Evolutionary conservation across 495 filamentous ascomycete genomes (phyloP), one percentile per base, ranked within the genome.

Genomic region (Melanomma pulvis-pyrius): DNA sequence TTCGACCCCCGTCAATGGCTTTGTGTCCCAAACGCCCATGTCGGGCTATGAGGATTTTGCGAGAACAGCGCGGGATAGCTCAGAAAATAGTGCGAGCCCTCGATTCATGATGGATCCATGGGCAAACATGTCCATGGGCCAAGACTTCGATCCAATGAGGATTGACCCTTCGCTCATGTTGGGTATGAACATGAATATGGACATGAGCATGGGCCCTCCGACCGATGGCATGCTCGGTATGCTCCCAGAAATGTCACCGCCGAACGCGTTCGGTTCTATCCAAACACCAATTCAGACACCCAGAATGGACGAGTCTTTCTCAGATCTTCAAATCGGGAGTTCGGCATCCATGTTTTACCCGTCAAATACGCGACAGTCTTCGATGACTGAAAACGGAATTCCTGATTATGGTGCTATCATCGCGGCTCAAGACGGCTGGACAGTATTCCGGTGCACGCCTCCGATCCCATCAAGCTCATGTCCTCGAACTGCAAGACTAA

Each of bases 371-470:
- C 28, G 74, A 29, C 65, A 72, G 1, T 53, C 61, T 5, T 69
- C 59, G 5, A 64, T 75, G 30, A 75, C 76, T 61, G 65, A 75
- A 3, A 55, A 70, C 0, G 79, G 78, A 15, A 77, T 81, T 25
- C 75, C 79, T 12, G 84, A 85, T 65, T 78, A 82, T 29, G 79
- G 81, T 26, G 79, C 78, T 15, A 80, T 85, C 55, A 77, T 84
- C 26, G 81, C 78, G 1, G 82, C 83, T 5, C 82, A 85, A 46
- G 80, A 79, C 12, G 79, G 76, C 6, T 88, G 85, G 86, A 81
- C 81, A 44, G 67, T 83, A 26, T 85, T 84, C 39, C 79, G 83
- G 11, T 87, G 85, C 75, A 85, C 82, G 56, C 81, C 78, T 4
- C 77, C 78, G 6, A 71, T 79, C 59, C 80, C 78, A 48, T 82